Evolutionary conservation across 2,329 filamentous ascomycete species (phyloP).

Genomic region (Ascochyta rabiei): DNA sequence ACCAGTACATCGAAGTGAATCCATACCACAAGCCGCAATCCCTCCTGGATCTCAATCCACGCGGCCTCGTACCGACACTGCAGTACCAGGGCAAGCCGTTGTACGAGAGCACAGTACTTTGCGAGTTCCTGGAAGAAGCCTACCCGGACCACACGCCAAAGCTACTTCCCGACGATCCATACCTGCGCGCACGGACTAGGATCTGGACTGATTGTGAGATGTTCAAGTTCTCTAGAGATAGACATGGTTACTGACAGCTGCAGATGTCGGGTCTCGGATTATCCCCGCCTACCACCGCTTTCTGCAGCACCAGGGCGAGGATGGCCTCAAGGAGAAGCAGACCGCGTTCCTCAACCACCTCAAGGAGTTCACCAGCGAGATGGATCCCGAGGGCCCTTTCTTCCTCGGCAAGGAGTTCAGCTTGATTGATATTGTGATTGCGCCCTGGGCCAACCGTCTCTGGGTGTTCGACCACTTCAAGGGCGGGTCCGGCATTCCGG

Average conservation of each 20-base stretch:
- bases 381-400: conserved; percentile 67
- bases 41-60: conserved; percentile 74
- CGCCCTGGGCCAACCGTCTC: conserved; percentile 73
- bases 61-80: conserved; percentile 76
- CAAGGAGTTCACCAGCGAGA: conserved; percentile 66
- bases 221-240: too few species aligned
- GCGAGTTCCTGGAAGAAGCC: conserved; percentile 77
- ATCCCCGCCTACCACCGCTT: conserved; percentile 72
- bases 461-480: conserved; percentile 81
- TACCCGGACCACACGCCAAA: conserved; percentile 59
- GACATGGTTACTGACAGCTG: background rate
- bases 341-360: conserved; percentile 64
- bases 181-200: conserved; percentile 67
- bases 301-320: conserved; percentile 48
- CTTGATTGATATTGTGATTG: conserved; percentile 72
- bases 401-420: conserved; percentile 69
- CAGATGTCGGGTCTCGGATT: conserved; percentile 66
- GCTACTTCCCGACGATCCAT: conserved; percentile 66
- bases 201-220: conserved; percentile 71
- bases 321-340: conserved; percentile 58
- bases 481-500: conserved; percentile 58
- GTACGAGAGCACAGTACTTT: conserved; percentile 75
- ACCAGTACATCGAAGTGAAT: conserved; percentile 74
- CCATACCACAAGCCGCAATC: conserved; percentile 74
- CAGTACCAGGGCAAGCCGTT: conserved; percentile 63